These are phyloP conservation scores for Obelidium mucronatum DNA, from an alignment of 192 early-diverging fungal genomes.

Conservation along the genomic window DNA sequence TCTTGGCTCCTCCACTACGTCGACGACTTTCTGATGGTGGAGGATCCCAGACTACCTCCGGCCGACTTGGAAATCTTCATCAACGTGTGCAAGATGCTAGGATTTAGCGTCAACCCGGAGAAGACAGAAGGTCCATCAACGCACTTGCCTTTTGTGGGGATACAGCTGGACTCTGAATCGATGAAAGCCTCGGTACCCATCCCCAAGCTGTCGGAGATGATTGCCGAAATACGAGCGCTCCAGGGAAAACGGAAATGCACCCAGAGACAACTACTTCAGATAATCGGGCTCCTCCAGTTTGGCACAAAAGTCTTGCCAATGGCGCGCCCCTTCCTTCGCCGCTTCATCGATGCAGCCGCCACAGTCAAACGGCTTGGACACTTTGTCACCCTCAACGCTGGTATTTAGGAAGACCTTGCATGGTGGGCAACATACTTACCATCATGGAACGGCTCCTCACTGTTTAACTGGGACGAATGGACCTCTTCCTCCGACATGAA, in stretches of 20 bases:
- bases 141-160: constrained; percentile 2
- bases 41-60: neutral
- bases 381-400: neutral
- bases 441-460: constrained; percentile 3
- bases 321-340: neutral
- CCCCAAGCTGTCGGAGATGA: neutral
- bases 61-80: neutral
- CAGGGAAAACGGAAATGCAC: neutral
- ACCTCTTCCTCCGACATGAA: neutral
- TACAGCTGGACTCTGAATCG: neutral
- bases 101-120: constrained; percentile 10
- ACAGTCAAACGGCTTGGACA: neutral
- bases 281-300: neutral
- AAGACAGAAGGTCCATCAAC: neutral
- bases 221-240: neutral
- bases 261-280: neutral
- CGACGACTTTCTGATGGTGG: constrained; percentile 20
- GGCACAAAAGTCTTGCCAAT: neutral
- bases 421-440: constrained; percentile 17
- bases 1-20: constrained; percentile 5
- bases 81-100: neutral
- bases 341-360: neutral
- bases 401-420: constrained; percentile 10
- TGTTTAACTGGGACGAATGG: constrained; percentile 2
- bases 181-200: neutral